Evolutionary conservation across 2,329 filamentous ascomycete species (phyloP).

Genomic region (Moelleriella libera): DNA sequence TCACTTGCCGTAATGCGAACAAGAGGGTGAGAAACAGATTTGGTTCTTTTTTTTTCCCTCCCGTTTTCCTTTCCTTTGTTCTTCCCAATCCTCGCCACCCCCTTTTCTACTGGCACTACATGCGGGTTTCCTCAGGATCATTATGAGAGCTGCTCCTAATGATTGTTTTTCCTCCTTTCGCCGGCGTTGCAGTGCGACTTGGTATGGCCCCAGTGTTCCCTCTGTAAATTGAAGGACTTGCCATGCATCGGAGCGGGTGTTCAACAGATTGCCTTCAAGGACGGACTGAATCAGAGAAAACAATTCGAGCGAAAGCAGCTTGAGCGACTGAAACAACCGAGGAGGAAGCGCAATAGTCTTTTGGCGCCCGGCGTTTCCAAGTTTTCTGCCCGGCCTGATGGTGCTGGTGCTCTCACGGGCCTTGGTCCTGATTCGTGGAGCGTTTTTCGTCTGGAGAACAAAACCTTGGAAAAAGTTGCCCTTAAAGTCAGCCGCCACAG

Average conservation of each 20-base stretch:
- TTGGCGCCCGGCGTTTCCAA: too few relatives aligned
- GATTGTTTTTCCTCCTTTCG: not conserved
- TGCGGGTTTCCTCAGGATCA: not conserved
- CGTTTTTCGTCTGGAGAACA: too few relatives aligned
- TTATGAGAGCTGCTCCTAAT: not conserved
- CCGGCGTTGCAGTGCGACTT: not conserved
- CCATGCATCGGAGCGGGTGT: not conserved
- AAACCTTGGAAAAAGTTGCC: too few relatives aligned
- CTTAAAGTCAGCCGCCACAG: too few relatives aligned
- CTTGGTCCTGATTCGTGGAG: too few relatives aligned
- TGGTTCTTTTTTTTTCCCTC: too few relatives aligned
- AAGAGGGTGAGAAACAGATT: not conserved
- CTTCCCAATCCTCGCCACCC: too few relatives aligned
- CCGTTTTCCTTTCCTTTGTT: too few relatives aligned
- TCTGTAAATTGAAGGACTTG: not conserved
- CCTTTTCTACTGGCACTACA: too few relatives aligned
- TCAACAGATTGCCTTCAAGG: not conserved
- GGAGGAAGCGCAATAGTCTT: not conserved
- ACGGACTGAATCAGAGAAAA: not conserved
- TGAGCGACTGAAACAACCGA: too few relatives aligned
- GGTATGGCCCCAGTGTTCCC: not conserved
- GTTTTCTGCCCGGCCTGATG: too few relatives aligned
- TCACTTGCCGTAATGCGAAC: not conserved
- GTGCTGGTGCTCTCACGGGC: too few relatives aligned
- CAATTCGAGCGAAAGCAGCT: not conserved